Conservation (phyloP, 2,329 filamentous ascomycete species). For the Escovopsis sp. region DNA sequence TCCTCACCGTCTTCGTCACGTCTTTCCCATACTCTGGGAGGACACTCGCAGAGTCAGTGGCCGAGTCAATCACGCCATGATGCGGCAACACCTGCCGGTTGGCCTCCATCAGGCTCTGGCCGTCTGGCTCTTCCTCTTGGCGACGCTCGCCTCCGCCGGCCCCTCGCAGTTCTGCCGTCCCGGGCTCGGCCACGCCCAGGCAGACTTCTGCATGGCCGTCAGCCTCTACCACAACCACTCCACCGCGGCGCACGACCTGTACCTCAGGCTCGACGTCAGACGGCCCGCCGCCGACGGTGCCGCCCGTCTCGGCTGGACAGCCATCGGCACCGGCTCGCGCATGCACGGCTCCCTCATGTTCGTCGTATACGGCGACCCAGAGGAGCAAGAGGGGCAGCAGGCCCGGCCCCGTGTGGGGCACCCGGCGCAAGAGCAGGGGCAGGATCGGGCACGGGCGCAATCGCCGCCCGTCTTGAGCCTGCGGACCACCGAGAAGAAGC, state of each 20-base stretch:
- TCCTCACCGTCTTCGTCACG: too few relatives aligned
- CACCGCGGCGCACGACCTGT: constrained; percentile 7
- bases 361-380: constrained; percentile 9
- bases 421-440: too few relatives aligned
- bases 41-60: too few relatives aligned
- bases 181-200: constrained; percentile 3
- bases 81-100: background rate
- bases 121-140: background rate
- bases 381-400: too few relatives aligned
- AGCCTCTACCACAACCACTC: constrained; percentile 8
- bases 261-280: constrained; percentile 6
- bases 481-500: constrained; percentile 5
- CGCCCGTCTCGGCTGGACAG: constrained; percentile 6
- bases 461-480: constrained; percentile 6
- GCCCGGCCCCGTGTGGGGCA: too few relatives aligned
- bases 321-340: constrained; percentile 6
- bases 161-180: constrained; percentile 9
- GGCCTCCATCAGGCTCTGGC: background rate
- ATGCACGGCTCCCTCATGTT: constrained; percentile 11
- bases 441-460: too few relatives aligned
- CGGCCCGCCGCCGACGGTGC: constrained; percentile 1
- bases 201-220: constrained; percentile 10
- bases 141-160: constrained; percentile 1
- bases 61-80: background rate
- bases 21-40: too few relatives aligned